A percentile compares a stretch with the other conserved stretches of the same genome.
Evolutionary conservation across 805 yeast genomes (phyloP).

Genomic region (Pichia gijzeniarum): DNA sequence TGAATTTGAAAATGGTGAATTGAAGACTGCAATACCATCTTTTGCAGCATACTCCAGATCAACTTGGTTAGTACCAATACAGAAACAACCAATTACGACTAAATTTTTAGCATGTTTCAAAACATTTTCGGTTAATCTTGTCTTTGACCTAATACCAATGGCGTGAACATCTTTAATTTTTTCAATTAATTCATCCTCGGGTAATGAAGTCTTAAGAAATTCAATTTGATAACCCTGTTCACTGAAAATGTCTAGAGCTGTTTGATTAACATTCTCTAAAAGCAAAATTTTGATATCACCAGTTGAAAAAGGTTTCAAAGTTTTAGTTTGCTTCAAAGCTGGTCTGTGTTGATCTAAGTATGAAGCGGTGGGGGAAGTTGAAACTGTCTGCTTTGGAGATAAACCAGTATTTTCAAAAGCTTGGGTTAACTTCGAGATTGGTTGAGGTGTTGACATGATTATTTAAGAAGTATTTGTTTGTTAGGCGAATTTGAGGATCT

Average conservation of each 20-base stretch:
- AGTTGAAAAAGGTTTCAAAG: constrained; percentile 89
- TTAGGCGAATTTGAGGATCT: too few relatives aligned
- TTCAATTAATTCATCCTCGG: constrained; percentile 91
- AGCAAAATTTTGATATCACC: constrained; percentile 90
- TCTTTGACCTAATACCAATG: constrained; percentile 96
- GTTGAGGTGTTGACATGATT: constrained; percentile 61
- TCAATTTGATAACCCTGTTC: constrained; percentile 97
- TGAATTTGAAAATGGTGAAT: constrained; percentile 92
- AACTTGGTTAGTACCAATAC: constrained; percentile 98
- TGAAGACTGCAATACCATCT: constrained; percentile 89
- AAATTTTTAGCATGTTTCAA: constrained; percentile 83
- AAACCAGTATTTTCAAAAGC: constrained; percentile 44
- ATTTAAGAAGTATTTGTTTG: too few relatives aligned
- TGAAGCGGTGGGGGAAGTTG: constrained; percentile 73
- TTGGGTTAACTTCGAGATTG: constrained; percentile 48
- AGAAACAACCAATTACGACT: constrained; percentile 92
- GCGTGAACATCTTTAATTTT: constrained; percentile 93
- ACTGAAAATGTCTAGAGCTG: constrained; percentile 81
- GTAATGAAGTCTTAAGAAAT: constrained; percentile 79
- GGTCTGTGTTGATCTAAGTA: constrained; percentile 51
- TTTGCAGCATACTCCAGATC: constrained; percentile 88
- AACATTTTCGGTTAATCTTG: constrained; percentile 74
- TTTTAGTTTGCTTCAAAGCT: constrained; percentile 49
- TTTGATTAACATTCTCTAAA: constrained; percentile 87
- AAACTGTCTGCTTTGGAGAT: constrained; percentile 63